A percentile compares a stretch with the other conserved stretches of the same genome.
Evolutionary conservation across 2,329 filamentous ascomycete species (phyloP).

Genomic region (Sclerotinia subarctica): DNA sequence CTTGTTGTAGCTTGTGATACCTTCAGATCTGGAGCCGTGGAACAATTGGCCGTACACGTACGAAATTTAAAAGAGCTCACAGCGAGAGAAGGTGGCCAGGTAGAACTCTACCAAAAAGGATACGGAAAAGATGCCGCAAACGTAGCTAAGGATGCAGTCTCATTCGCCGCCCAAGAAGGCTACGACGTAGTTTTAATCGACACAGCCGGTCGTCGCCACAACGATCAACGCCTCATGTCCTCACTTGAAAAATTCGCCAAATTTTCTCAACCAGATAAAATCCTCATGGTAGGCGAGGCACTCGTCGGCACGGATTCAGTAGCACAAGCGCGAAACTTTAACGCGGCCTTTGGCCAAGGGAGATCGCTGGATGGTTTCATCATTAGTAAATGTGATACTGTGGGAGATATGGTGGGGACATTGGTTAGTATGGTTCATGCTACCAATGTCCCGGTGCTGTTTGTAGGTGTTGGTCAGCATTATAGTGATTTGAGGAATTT

Average conservation of each 20-base stretch:
- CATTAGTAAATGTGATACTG: constrained; percentile 97
- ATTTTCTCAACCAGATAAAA: constrained; percentile 94
- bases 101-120: constrained; percentile 93
- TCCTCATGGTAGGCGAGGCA: constrained; percentile 90
- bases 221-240: constrained; percentile 93
- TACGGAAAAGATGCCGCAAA: constrained; percentile 97
- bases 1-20: constrained; percentile 94
- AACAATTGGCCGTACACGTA: constrained; percentile 94
- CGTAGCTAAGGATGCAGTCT: constrained; percentile 91
- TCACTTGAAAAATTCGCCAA: constrained; percentile 96
- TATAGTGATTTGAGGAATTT: constrained; percentile 67
- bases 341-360: constrained; percentile 79
- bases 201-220: constrained; percentile 90
- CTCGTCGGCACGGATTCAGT: constrained; percentile 95
- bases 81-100: constrained; percentile 74
- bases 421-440: constrained; percentile 97
- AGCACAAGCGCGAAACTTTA: constrained; percentile 94
- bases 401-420: constrained; percentile 89
- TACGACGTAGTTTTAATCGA: constrained; percentile 97
- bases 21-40: constrained; percentile 93
- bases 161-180: constrained; percentile 66
- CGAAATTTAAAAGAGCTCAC: constrained; percentile 88
- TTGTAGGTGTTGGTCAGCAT: constrained; percentile 74
- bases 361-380: constrained; percentile 92
- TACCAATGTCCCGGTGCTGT: constrained; percentile 92